Base-by-base conservation (phyloP, 768 basidiomycete genomes). In the Boletus tylopilopsis region DNA sequence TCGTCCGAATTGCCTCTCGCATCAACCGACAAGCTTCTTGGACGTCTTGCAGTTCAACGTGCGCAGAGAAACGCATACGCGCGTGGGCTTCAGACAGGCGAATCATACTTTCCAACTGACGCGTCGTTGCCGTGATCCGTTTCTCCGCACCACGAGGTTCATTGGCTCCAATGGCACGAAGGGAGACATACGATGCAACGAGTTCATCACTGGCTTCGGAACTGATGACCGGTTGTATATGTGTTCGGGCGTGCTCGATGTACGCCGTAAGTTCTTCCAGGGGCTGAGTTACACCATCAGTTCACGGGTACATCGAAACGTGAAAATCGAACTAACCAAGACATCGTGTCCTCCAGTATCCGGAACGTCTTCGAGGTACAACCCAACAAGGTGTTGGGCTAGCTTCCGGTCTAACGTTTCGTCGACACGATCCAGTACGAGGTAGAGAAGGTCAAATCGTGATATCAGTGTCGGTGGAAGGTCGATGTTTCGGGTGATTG, bases 381-480 rank as follows among this genome's bases (percentile, higher is more conserved):
- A 71, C 0, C 87, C 81, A 21, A 98, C 95, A 8, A 99, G 76
- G 71, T 96, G 94, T 60, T 93, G 88, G 0, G 96, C 96, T 22
- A 99, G 74, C 57, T 76, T 81, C 16, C 94, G 76, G 66, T 99
- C 96, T 44, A 87, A 71, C 15, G 75, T 70, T 64, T 98, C 95
- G 63, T 99, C 94, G 6, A 95, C 88, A 62, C 90, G 84, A 70
- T 99, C 96, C 27, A 99, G 77, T 3, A 99, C 90, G 25, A 99
- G 84, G 61, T 99, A 99, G 7, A 99, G 75, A 34, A 99, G 73
- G 67, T 99, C 96, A 68, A 99, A 99, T 58, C 96, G 86, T 37
- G 96, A 99, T 56, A 99, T 97, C 24, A 99, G 78, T 0, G 95
- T 99, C 2, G 96, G 96, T 3, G 96, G 96, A 16, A 99, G 78